Base-by-base conservation (phyloP, 2,329 filamentous ascomycete genomes). In the Aspergillus tanneri region DNA sequence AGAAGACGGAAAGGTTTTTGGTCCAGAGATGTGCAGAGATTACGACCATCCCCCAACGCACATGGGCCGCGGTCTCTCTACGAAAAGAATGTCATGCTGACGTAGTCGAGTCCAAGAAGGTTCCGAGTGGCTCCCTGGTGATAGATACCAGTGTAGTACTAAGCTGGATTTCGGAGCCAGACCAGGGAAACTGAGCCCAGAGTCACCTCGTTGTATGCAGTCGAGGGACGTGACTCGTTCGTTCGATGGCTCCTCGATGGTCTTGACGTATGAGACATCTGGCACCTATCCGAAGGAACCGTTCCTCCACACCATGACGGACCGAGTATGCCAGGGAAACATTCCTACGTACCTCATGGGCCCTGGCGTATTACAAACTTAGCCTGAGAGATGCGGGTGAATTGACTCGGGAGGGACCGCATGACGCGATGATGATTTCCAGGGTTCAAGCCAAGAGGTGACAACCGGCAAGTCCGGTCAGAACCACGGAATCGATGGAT, bases 31-130 rank as follows among this genome's bases (percentile, higher is more conserved):
- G 34, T 16, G 16, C 19, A 44, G 21, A 22, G 40, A 21, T 16
- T 43, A 48, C 46, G 39, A 43, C 22, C 35, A 47, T 32, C 14
- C 27, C 7, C 25, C n/a, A 12, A 21, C 9, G 25, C 42, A 18
- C 19, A 11, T 30, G 22, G 19, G 12, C 21, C 19, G 30, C 21
- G 28, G 28, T 43, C 41, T 34, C 39, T 37, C 22, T 37, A 39
- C 32, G 43, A 36, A 21, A 25, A 42, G 47, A 51, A 54, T 55
- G 60, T 66, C 63, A 66, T 67, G 52, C 62, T 68, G 65, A 68
- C 65, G 57, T 60, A 51, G 61, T 65, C 50, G 60, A 56, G 46
- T 46, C 28, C 37, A 57, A 54, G 53, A 62, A 57, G 46, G 36
- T 47, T 45, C 44, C 52, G 54, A 53, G 41, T 44, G 36, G 46